phyloP scores from a whole-genome alignment of 306 rosid species.

The Chamaecrista fasciculata region DNA sequence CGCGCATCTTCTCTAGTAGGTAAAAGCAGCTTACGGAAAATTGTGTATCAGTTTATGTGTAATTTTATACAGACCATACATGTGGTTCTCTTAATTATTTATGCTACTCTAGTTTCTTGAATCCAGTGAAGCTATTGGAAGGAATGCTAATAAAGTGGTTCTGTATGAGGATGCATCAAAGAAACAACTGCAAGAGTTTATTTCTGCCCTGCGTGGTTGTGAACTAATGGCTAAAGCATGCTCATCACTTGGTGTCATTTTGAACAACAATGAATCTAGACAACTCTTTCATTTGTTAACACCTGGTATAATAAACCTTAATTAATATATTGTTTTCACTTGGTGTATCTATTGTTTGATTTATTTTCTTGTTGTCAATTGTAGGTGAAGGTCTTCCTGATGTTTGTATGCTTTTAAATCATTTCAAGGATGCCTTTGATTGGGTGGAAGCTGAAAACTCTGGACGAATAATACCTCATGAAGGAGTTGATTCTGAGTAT shows the following conservation, averaged over 20 bases:
- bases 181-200: slow-evolving; percentile 77
- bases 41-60: neutral
- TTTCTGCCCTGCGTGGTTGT: slow-evolving; percentile 80
- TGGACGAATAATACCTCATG: slow-evolving; percentile 88
- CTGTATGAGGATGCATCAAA: slow-evolving; percentile 90
- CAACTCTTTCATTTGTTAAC: slow-evolving; percentile 71
- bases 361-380: slow-evolving; percentile 26
- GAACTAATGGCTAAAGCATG: slow-evolving; percentile 78
- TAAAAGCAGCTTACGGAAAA: slow-evolving; percentile 33
- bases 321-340: neutral
- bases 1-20: slow-evolving; percentile 72
- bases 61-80: slow-evolving; percentile 10
- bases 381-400: slow-evolving; percentile 78
- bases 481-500: slow-evolving; percentile 74
- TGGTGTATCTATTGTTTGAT: slow-evolving; percentile 24
- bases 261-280: slow-evolving; percentile 59
- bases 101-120: slow-evolving; percentile 29
- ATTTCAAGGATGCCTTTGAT: slow-evolving; percentile 91
- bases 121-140: slow-evolving; percentile 79
- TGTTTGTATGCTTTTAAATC: slow-evolving; percentile 49
- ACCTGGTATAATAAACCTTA: slow-evolving; percentile 48
- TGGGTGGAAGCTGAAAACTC: slow-evolving; percentile 92
- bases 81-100: slow-evolving; percentile 28
- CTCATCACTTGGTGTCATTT: slow-evolving; percentile 56
- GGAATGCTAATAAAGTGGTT: slow-evolving; percentile 82